Percentiles rank a stretch among this genome's conserved stretches.
phyloP scores from a whole-genome alignment of 1,284 basidiomycete genomes.

The Mycena sp. region DNA sequence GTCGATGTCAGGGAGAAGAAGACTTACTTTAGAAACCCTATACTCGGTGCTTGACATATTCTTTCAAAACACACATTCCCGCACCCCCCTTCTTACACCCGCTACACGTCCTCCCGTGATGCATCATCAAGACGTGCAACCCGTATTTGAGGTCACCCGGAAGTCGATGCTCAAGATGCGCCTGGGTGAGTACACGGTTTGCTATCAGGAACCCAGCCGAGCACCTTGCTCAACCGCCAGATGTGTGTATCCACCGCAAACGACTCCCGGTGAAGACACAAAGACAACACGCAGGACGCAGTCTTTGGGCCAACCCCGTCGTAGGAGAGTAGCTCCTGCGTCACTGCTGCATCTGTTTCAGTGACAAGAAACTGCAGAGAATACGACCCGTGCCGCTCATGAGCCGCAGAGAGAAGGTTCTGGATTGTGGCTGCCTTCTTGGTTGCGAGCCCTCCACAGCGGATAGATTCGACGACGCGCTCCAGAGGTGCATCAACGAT shows the following conservation, averaged over 20 bases:
- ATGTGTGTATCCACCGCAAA: constrained; percentile 87
- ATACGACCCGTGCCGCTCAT: constrained; percentile 62
- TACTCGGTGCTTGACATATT: too few species aligned
- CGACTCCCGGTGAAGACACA: constrained; percentile 75
- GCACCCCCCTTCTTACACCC: constrained; percentile 55
- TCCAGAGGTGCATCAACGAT: constrained; percentile 62
- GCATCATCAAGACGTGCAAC: constrained; percentile 76
- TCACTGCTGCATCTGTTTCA: constrained; percentile 65
- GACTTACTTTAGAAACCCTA: too few species aligned
- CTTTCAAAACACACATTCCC: constrained; percentile 43
- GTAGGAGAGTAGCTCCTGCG: constrained; percentile 75
- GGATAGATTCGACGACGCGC: constrained; percentile 68
- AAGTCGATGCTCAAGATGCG: constrained; percentile 72
- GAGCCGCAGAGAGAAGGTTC: constrained; percentile 59
- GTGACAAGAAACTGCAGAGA: constrained; percentile 65
- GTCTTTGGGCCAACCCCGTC: constrained; percentile 84
- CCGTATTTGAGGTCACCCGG: constrained; percentile 75
- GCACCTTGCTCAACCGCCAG: constrained; percentile 68
- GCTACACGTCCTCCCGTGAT: constrained; percentile 66
- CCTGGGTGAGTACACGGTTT: constrained; percentile 73
- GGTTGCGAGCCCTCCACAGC: constrained; percentile 77
- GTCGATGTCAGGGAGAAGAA: too few species aligned
- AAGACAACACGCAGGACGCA: constrained; percentile 81
- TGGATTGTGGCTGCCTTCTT: constrained; percentile 79
- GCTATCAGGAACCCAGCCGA: constrained; percentile 79